phyloP scores from a whole-genome alignment of 768 basidiomycete genomes.

The Crassisporium funariophilum region DNA sequence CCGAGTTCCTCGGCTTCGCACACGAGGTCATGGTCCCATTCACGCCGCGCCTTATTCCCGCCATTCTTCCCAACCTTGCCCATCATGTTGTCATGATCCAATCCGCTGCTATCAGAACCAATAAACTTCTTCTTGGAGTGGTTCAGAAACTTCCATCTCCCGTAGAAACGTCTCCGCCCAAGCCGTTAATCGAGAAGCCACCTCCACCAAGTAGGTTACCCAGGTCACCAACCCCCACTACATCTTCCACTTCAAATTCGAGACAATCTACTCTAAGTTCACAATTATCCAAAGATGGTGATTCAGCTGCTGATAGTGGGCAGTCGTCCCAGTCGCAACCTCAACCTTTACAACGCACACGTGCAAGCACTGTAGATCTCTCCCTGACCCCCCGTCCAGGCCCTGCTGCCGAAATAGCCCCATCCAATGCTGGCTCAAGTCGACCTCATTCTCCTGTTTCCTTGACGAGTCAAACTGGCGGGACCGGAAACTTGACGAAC shows the following conservation, averaged over 20 bases:
- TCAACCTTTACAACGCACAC: constrained; percentile 11
- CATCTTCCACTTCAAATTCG: constrained; percentile 42
- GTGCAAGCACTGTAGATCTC: constrained; percentile 38
- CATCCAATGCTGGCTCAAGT: constrained; percentile 38
- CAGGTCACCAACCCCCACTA: constrained; percentile 63
- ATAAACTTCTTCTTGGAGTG: constrained; percentile 80
- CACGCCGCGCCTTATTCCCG: constrained; percentile 89
- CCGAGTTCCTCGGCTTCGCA: constrained; percentile 85
- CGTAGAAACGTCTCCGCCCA: constrained; percentile 10
- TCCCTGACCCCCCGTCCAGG: constrained; percentile 37
- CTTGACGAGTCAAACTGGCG: constrained; percentile 40
- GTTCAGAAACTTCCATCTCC: constrained; percentile 85
- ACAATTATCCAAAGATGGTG: constrained; percentile 50
- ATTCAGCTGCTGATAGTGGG: constrained; percentile 37
- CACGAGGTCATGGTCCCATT: constrained; percentile 94
- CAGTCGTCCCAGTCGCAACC: constrained; percentile 12
- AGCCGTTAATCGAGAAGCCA: constrained; percentile 30
- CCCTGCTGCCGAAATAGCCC: constrained; percentile 34
- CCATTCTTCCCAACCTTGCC: constrained; percentile 92
- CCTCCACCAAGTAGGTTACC: constrained; percentile 38
- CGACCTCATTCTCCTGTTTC: constrained; percentile 68
- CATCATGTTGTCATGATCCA: constrained; percentile 91
- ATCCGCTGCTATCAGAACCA: constrained; percentile 81
- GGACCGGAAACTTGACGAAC: constrained; percentile 31
- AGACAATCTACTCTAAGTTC: constrained; percentile 51